Evolutionary conservation across 2,329 filamentous ascomycete genomes (phyloP), one percentile per base, ranked within the genome.

Genomic region (Saccharata proteae): DNA sequence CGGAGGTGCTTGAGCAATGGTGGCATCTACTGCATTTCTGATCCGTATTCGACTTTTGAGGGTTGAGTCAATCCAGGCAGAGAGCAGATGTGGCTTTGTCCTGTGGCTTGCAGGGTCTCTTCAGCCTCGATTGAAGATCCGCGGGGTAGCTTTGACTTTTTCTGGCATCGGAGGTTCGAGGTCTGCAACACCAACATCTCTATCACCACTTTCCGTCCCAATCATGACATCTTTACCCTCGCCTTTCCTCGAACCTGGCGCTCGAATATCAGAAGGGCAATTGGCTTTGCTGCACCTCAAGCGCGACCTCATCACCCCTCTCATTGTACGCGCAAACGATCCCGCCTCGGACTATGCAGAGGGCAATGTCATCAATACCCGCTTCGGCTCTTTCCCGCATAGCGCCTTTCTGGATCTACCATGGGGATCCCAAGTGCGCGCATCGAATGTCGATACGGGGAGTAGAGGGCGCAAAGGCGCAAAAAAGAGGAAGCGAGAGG

Each of bases 381-480:
- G 86, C 26, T 98, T 93, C 48, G 90, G 90, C 29, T 93, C 86
- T 10, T 68, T 62, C 34, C 64, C 64, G 3, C 64, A 68, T 43
- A 62, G 51, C 39, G 65, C 62, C 0, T 53, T 68, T 16, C 48
- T 93, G 34, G 67, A 74, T 4, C 65, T 85, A 32, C 80, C 82
- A 24, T 96, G 88, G 88, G 90, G 90, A 16, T 84, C 81, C 5
- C 90, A 96, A 52, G 77, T 96, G 14, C 71, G 83, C 27, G 90
- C 90, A 6, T 93, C 85, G 2, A 74, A 78, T 18, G 85, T 94
- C 35, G 83, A 94, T 48, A 94, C 86, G 0, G 85, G 86, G 9
- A 90, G 84, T n/a, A 68, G 85, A 44, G 84, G 84, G 19, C 71
- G 80, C 30, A 79, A 77, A 37, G 45, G 43, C 6, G 41, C 41